Percentiles rank a stretch among this genome's conserved stretches.
Evolutionary conservation across 257 asterid species (phyloP).

Genomic region (Solanum dulcamara): DNA sequence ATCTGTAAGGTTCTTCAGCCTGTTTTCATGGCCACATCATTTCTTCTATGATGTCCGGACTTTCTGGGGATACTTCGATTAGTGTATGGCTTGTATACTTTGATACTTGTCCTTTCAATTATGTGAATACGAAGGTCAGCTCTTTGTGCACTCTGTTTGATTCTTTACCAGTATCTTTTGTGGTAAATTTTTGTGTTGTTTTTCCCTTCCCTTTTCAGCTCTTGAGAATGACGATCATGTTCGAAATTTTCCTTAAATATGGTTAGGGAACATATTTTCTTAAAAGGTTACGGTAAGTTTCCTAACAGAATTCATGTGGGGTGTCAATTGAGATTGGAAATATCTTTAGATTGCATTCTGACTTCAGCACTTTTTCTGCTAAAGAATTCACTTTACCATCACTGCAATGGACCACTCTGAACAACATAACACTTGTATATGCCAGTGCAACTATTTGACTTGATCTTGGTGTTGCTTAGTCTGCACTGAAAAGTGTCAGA

Average conservation of each 20-base stretch:
- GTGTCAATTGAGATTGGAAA: neutral
- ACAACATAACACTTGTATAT: neutral
- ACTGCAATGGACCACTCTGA: neutral
- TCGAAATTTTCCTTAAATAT: neutral
- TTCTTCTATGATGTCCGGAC: neutral
- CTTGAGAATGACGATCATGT: neutral
- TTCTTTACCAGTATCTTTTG: neutral
- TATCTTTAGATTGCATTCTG: neutral
- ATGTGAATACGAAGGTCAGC: neutral
- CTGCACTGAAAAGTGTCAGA: neutral
- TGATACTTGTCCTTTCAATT: neutral
- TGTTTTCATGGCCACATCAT: neutral
- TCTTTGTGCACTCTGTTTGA: neutral
- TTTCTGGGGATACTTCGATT: neutral
- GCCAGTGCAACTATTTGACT: neutral
- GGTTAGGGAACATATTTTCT: neutral
- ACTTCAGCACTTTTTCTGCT: neutral
- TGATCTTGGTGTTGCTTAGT: neutral
- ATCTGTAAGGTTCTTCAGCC: neutral
- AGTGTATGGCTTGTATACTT: neutral
- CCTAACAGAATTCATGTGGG: neutral
- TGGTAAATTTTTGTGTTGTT: neutral
- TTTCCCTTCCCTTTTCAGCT: neutral
- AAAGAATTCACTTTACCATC: neutral
- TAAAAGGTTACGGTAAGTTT: neutral